Evolutionary conservation across 2,329 filamentous ascomycete genomes (phyloP).

Genomic region (Ophiostoma australiae): DNA sequence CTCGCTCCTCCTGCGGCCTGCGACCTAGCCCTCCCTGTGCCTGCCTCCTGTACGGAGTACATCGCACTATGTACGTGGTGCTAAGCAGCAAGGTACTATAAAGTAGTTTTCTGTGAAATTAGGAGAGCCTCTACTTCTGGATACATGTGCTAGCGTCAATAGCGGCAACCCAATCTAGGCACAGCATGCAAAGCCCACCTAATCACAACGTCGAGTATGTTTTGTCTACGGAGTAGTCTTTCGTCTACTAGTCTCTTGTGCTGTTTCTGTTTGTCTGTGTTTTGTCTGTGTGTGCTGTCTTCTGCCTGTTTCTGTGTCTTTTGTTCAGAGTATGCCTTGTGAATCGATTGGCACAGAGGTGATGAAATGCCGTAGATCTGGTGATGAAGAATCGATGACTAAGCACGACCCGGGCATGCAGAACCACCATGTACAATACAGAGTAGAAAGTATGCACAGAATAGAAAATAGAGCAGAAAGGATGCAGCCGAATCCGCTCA

Average conservation of each 20-base stretch:
- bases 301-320: too few relatives aligned
- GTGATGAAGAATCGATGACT: too few relatives aligned
- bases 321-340: background rate
- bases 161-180: background rate
- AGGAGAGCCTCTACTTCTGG: background rate
- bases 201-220: background rate
- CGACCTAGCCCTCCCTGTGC: background rate
- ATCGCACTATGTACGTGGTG: background rate
- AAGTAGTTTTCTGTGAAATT: background rate
- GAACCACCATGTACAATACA: too few relatives aligned
- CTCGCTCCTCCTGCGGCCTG: background rate
- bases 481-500: background rate
- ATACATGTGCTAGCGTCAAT: slow-evolving; percentile 5
- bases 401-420: too few relatives aligned
- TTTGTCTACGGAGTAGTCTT: background rate
- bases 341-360: too few relatives aligned
- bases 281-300: too few relatives aligned
- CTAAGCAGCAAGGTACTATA: background rate
- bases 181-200: slow-evolving; percentile 12
- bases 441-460: too few relatives aligned
- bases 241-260: background rate
- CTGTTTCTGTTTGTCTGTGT: too few relatives aligned
- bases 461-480: too few relatives aligned
- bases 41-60: background rate
- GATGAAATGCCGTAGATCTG: too few relatives aligned